These are phyloP conservation scores for Blastobotrys chiropterorum DNA, from an alignment of 805 yeast species.

Conservation along the genomic window DNA sequence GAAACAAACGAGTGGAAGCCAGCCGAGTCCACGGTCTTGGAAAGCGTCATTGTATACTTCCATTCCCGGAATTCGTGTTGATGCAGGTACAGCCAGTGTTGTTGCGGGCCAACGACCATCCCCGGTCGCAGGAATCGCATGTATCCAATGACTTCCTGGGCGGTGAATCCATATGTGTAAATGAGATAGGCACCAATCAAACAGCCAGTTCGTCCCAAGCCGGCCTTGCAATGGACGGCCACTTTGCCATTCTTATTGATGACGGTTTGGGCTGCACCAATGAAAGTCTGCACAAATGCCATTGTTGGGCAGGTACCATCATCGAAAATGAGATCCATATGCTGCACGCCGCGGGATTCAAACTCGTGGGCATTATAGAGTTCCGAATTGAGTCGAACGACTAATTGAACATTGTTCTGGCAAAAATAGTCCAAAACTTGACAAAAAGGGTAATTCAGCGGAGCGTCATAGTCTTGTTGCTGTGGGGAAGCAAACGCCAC, in stretches of 20 bases:
- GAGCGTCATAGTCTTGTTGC: constrained; percentile 25
- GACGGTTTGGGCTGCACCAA: constrained; percentile 91
- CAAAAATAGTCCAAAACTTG: constrained; percentile 76
- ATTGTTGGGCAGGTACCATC: constrained; percentile 97
- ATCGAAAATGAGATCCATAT: constrained; percentile 92
- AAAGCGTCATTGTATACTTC: constrained; percentile 84
- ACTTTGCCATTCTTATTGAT: constrained; percentile 83
- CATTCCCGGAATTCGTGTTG: constrained; percentile 95
- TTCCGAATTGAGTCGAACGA: constrained; percentile 88
- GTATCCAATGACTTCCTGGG: constrained; percentile 92
- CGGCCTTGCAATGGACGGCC: constrained; percentile 99
- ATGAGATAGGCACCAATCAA: constrained; percentile 94
- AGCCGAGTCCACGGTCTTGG: constrained; percentile 45
- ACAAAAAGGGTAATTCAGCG: constrained; percentile 40
- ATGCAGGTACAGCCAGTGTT: constrained; percentile 95
- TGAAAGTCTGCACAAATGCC: constrained; percentile 84
- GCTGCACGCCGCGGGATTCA: constrained; percentile 75
- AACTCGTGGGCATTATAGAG: constrained; percentile 82
- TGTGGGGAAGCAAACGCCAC: constrained; percentile 98
- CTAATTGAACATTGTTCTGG: constrained; percentile 71
- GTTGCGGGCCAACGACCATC: constrained; percentile 99
- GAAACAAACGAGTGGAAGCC: background rate
- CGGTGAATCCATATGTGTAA: constrained; percentile 95
- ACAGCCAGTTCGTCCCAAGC: constrained; percentile 96
- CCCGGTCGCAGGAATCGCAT: constrained; percentile 97